phyloP scores from a whole-genome alignment of 139 green algal species.

The Zygnema cylindricum region DNA sequence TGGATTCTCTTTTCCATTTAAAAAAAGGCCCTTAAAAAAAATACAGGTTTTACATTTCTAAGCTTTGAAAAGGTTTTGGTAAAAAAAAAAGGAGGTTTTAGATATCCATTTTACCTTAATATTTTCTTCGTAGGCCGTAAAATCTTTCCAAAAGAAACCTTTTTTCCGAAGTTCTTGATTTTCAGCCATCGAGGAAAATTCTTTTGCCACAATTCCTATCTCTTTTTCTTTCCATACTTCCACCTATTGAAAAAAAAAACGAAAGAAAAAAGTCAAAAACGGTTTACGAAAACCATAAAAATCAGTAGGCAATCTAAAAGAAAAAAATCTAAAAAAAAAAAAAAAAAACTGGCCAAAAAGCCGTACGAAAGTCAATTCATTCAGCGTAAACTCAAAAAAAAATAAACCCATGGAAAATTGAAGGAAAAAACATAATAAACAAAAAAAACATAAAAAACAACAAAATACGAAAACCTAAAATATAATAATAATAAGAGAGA shows the following conservation, averaged over 20 bases:
- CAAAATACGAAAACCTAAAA: neutral
- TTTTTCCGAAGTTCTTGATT: neutral
- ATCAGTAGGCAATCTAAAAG: no score
- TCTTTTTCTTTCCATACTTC: constrained; percentile 29
- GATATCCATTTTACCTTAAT: constrained; percentile 39
- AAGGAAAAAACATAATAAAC: neutral
- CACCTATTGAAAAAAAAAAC: no score
- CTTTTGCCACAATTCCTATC: constrained; percentile 14
- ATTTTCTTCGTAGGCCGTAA: constrained; percentile 19
- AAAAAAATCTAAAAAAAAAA: neutral
- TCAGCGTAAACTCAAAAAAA: neutral
- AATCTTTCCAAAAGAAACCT: neutral
- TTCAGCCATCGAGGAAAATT: neutral
- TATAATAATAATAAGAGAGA: neutral
- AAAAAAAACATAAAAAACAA: neutral
- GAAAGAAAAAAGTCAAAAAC: no score
- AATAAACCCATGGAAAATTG: neutral
- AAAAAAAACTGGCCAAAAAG: neutral
- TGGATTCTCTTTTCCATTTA: neutral
- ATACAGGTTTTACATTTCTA: no score
- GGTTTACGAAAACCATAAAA: no score
- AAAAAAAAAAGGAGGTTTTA: no score
- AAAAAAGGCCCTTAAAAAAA: no score
- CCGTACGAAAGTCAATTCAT: neutral
- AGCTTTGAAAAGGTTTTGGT: no score